phyloP scores from a whole-genome alignment of 1,284 basidiomycete genomes.

The Sporisorium iseilematis-ciliati region DNA sequence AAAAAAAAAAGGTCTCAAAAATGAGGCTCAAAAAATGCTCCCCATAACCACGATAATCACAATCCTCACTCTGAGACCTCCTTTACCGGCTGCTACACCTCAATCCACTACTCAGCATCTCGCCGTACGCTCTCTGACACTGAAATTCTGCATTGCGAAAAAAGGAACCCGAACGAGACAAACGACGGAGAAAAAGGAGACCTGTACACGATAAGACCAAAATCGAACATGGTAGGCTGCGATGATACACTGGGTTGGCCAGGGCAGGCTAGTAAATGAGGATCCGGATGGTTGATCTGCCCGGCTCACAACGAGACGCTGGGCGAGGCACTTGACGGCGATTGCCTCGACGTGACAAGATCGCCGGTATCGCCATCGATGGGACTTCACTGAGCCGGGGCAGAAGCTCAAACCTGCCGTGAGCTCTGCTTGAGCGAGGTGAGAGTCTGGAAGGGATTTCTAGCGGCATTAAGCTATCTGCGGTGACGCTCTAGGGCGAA shows the following conservation, averaged over 20 bases:
- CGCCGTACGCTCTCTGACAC: neutral
- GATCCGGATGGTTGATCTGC: neutral
- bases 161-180: constrained; percentile 3
- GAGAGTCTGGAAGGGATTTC: neutral
- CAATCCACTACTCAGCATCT: no score
- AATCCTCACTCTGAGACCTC: no score
- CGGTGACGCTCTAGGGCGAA: constrained; percentile 1
- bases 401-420: neutral
- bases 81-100: no score
- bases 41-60: no score
- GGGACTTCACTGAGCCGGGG: no score
- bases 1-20: no score
- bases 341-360: no score
- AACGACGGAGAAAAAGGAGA: constrained; percentile 1
- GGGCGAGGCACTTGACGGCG: no score
- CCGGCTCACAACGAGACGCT: no score
- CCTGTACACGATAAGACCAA: neutral
- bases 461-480: neutral
- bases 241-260: constrained; percentile 7
- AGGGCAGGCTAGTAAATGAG: no score
- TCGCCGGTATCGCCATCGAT: no score
- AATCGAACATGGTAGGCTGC: neutral
- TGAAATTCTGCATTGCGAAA: constrained; percentile 23
- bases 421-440: neutral
- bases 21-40: no score